A percentile compares a stretch with the other conserved stretches of the same genome.
These are phyloP conservation scores for Castanopsis chinensis DNA, from an alignment of 306 rosid species.

Conservation along the genomic window DNA sequence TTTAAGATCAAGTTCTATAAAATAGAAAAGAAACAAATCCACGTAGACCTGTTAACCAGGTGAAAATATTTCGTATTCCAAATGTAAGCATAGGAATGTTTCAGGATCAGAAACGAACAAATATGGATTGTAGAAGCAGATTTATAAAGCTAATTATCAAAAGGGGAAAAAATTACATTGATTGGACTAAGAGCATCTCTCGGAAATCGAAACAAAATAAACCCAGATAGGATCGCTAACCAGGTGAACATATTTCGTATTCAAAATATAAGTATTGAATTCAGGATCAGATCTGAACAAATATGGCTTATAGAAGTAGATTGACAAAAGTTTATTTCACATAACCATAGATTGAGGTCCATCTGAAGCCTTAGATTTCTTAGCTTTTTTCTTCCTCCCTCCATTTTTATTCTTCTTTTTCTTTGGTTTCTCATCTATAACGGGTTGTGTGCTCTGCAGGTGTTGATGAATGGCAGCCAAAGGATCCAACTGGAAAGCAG, in stretches of 20 bases:
- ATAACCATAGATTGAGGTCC: constrained; percentile 54
- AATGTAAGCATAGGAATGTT: constrained; percentile 15
- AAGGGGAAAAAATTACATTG: neutral
- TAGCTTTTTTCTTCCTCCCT: constrained; percentile 56
- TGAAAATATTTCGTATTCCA: constrained; percentile 5
- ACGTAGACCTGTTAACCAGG: neutral
- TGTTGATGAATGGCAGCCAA: constrained; percentile 54
- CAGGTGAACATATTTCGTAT: constrained; percentile 5
- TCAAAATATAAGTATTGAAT: constrained; percentile 13
- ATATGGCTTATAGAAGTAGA: constrained; percentile 10
- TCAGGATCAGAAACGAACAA: neutral
- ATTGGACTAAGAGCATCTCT: neutral
- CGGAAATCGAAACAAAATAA: neutral
- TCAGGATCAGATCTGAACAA: neutral
- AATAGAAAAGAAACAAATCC: too few relatives aligned
- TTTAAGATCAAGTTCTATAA: too few relatives aligned
- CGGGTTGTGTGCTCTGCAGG: constrained; percentile 60
- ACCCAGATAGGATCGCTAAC: neutral
- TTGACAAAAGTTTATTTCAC: constrained; percentile 17
- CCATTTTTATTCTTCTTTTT: constrained; percentile 56
- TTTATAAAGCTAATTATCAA: neutral
- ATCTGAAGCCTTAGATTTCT: constrained; percentile 45
- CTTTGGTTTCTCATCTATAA: constrained; percentile 53
- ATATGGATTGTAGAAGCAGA: constrained; percentile 9
- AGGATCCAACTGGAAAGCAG: constrained; percentile 56